Conservation (phyloP, 2,329 filamentous ascomycete species). For the Colletotrichum somersetense region DNA sequence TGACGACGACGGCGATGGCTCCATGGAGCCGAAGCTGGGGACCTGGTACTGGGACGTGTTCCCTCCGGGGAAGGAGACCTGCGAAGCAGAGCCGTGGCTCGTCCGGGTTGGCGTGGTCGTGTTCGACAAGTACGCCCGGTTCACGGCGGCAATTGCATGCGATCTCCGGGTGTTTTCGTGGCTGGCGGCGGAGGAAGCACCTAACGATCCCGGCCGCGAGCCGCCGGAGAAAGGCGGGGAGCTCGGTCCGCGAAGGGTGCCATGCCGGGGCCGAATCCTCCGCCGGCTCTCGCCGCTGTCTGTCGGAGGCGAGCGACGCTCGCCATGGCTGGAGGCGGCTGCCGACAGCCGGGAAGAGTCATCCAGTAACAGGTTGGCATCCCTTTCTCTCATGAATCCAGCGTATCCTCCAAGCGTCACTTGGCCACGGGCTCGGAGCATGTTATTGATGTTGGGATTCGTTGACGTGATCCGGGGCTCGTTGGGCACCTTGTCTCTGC, state of each 20-base stretch:
- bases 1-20: not conserved
- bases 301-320: slow-evolving; percentile 38
- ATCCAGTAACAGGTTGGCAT: slow-evolving; percentile 8
- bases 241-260: slow-evolving; percentile 26
- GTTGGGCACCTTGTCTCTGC: slow-evolving; percentile 70
- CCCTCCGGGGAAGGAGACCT: slow-evolving; percentile 8
- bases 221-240: slow-evolving; percentile 31
- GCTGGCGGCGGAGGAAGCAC: slow-evolving; percentile 1
- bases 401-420: slow-evolving; percentile 1
- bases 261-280: slow-evolving; percentile 36
- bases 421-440: slow-evolving; percentile 5
- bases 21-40: slow-evolving; percentile 3
- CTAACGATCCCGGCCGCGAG: slow-evolving; percentile 22
- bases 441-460: slow-evolving; percentile 3
- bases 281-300: slow-evolving; percentile 36
- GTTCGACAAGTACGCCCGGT: slow-evolving; percentile 2
- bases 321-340: slow-evolving; percentile 18
- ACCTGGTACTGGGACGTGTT: slow-evolving; percentile 14
- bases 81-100: not conserved
- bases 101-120: slow-evolving; percentile 10
- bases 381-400: slow-evolving; percentile 23
- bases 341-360: slow-evolving; percentile 3
- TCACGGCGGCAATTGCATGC: slow-evolving; percentile 5
- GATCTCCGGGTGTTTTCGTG: slow-evolving; percentile 19
- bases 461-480: slow-evolving; percentile 49